Conservation (phyloP, 169 alveolate genomes). For the Sarcocystis neurona region DNA sequence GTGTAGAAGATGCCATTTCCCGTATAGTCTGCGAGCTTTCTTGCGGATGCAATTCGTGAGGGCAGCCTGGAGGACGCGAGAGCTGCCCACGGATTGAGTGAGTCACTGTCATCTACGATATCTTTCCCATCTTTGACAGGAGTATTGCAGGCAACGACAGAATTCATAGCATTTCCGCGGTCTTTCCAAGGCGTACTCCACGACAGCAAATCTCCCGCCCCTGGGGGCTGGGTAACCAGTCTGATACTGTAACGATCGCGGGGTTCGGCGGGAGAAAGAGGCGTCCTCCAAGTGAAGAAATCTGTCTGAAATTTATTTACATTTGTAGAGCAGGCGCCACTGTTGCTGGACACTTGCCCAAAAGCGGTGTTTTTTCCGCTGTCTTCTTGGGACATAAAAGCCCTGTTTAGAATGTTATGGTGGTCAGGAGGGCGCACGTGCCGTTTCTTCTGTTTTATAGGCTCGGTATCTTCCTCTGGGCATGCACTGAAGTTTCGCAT, state of each 20-base stretch:
- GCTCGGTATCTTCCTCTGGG: conserved; percentile 4
- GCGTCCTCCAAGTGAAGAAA: conserved; percentile 14
- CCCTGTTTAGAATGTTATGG: not conserved
- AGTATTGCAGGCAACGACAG: not conserved
- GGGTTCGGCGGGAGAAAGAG: conserved; percentile 13
- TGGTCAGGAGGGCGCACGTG: conserved; percentile 11
- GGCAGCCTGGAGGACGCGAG: not conserved
- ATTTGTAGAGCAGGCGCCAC: not conserved
- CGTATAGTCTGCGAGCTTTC: conserved; percentile 18
- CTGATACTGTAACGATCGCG: not conserved
- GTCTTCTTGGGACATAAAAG: too few relatives aligned
- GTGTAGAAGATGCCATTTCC: conserved; percentile 4
- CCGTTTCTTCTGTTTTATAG: not conserved
- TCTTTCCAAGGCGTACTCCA: not conserved
- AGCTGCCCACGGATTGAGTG: not conserved
- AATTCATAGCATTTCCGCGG: not conserved
- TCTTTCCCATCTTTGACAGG: not conserved
- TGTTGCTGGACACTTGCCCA: too few relatives aligned
- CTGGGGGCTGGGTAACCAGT: conserved; percentile 4
- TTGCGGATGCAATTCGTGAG: not conserved
- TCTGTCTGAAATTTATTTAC: not conserved
- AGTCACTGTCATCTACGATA: not conserved
- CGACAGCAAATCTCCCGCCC: not conserved
- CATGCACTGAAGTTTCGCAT: not conserved
- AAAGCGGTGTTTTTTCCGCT: too few relatives aligned